These are phyloP conservation scores for Zymoseptoria tritici DNA, from an alignment of 2,329 filamentous ascomycete species.

Conservation along the genomic window DNA sequence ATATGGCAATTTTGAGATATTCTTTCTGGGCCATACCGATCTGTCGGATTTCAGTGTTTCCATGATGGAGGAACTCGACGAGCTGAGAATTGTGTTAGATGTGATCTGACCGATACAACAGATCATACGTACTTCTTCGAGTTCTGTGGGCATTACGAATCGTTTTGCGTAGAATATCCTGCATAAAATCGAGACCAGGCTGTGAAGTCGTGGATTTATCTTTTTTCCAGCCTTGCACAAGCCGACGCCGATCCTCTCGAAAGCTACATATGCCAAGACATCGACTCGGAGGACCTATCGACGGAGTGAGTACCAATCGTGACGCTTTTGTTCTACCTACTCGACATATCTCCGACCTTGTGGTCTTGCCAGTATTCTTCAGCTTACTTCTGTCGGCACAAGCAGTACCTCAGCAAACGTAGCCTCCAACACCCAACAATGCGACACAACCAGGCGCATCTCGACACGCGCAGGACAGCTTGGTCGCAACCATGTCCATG, in stretches of 20 bases:
- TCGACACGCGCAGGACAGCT: conserved; percentile 9
- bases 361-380: too few relatives aligned
- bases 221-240: background rate
- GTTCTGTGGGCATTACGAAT: conserved; percentile 41
- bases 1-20: background rate
- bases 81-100: conserved; percentile 48
- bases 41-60: conserved; percentile 82
- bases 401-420: too few relatives aligned
- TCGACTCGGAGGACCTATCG: background rate
- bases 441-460: conserved; percentile 6
- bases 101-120: background rate
- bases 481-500: conserved; percentile 21
- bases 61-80: conserved; percentile 87
- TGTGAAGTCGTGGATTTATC: background rate
- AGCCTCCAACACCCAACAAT: conserved; percentile 6
- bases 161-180: background rate
- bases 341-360: too few relatives aligned
- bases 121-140: conserved; percentile 39
- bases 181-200: background rate
- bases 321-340: too few relatives aligned
- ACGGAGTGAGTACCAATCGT: too few relatives aligned
- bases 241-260: background rate
- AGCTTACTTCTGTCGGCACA: too few relatives aligned
- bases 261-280: background rate
- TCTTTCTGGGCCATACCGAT: conserved; percentile 47